Evolutionary conservation across 2,329 filamentous ascomycete genomes (phyloP).

Genomic region (Talaromyces sp.): DNA sequence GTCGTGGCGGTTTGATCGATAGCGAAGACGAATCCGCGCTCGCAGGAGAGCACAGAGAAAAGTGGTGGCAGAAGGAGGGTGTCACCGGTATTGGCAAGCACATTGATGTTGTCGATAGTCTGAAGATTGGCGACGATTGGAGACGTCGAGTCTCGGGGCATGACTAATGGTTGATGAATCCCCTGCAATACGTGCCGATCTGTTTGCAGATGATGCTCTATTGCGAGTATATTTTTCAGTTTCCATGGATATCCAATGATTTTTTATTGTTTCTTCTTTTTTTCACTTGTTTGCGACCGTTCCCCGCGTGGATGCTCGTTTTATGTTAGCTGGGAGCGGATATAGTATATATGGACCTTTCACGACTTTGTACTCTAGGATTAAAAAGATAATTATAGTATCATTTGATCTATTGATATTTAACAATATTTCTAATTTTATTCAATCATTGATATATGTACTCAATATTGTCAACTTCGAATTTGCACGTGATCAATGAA

Average conservation of each 20-base stretch:
- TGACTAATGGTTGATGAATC: conserved; percentile 33
- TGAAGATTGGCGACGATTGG: conserved; percentile 83
- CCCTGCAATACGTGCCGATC: conserved; percentile 20
- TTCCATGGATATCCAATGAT: conserved; percentile 19
- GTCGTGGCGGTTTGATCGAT: conserved; percentile 72
- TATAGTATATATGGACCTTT: not conserved
- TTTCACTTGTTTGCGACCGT: not conserved
- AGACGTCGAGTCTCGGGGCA: conserved; percentile 66
- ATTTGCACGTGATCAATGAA: too few relatives aligned
- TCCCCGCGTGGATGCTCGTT: not conserved
- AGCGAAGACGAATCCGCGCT: conserved; percentile 58
- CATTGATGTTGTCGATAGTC: conserved; percentile 80
- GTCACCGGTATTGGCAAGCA: conserved; percentile 82
- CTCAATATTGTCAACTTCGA: not conserved
- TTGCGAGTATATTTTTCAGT: conserved; percentile 13
- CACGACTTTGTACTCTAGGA: not conserved
- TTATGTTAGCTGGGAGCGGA: not conserved
- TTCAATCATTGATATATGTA: not conserved
- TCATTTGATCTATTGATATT: not conserved
- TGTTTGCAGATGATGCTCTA: conserved; percentile 14
- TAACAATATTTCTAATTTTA: not conserved
- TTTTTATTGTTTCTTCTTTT: conserved; percentile 19
- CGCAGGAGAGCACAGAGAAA: conserved; percentile 30
- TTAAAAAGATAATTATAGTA: not conserved
- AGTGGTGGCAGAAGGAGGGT: conserved; percentile 64